Evolutionary conservation across 495 filamentous ascomycete species (phyloP).

Genomic region (Neurospora discreta): DNA sequence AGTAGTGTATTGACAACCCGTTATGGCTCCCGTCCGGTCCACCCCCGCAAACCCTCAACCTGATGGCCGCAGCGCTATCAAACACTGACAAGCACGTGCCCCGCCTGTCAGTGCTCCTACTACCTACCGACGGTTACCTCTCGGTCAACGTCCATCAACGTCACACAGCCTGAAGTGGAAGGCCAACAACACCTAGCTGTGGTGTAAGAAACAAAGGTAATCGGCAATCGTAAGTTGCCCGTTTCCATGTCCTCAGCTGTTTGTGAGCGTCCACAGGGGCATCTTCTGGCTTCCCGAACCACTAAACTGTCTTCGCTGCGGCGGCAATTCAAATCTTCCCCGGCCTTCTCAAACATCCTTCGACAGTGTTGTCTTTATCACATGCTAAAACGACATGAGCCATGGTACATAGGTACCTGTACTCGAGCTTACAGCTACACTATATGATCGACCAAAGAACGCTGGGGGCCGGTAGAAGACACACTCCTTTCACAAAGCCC

Average conservation of each 20-base stretch:
- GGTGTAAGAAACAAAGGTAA: background rate
- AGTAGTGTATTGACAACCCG: background rate
- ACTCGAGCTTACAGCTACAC: background rate
- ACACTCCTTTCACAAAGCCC: background rate
- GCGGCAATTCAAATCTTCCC: background rate
- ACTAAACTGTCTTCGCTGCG: background rate
- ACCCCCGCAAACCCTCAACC: background rate
- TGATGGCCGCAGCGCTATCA: background rate
- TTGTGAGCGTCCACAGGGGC: background rate
- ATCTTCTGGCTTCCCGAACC: background rate
- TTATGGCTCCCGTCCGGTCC: background rate
- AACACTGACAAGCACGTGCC: background rate
- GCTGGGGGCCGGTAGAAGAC: background rate
- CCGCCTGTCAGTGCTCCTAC: background rate
- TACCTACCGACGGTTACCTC: background rate
- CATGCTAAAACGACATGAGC: background rate
- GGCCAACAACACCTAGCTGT: background rate
- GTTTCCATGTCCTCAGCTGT: background rate
- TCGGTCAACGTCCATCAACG: background rate
- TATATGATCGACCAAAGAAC: background rate
- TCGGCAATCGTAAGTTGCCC: background rate
- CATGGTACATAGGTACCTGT: background rate
- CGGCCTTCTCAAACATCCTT: background rate
- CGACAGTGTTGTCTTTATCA: background rate
- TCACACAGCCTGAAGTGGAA: background rate